Percentiles rank a stretch among this genome's conserved stretches.
These are phyloP conservation scores for Clavulina sp. DNA, from an alignment of 768 basidiomycete genomes.

Conservation along the genomic window DNA sequence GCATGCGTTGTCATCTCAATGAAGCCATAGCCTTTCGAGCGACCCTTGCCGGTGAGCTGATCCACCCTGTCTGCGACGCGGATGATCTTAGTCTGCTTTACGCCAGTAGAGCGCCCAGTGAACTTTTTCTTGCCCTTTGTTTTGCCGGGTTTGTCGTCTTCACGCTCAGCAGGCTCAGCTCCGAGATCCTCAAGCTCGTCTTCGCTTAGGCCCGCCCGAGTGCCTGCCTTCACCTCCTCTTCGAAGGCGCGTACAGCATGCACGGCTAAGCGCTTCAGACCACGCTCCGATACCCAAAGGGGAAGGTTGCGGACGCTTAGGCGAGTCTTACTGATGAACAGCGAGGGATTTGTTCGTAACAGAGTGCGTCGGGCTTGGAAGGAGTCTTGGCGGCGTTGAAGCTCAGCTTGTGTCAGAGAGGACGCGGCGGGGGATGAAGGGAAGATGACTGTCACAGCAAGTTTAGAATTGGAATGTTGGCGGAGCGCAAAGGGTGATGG, in stretches of 20 bases:
- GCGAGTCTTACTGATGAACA: conserved; percentile 89
- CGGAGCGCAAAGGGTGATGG: too few species aligned
- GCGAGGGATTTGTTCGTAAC: conserved; percentile 77
- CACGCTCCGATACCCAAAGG: conserved; percentile 72
- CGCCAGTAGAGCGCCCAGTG: conserved; percentile 26
- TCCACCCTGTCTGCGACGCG: conserved; percentile 83
- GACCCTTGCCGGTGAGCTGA: conserved; percentile 66
- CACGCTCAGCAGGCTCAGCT: conserved; percentile 17
- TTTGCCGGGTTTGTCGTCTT: conserved; percentile 21
- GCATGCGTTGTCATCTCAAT: conserved; percentile 76
- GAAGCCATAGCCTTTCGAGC: conserved; percentile 91
- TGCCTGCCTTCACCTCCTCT: conserved; percentile 47
- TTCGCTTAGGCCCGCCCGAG: conserved; percentile 38
- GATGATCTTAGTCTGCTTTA: conserved; percentile 86
- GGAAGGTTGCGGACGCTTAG: conserved; percentile 89
- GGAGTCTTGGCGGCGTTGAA: conserved; percentile 71
- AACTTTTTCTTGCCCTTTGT: conserved; percentile 15
- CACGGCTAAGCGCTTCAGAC: conserved; percentile 71
- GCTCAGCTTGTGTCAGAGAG: conserved; percentile 48
- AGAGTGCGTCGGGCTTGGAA: conserved; percentile 73
- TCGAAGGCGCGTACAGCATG: conserved; percentile 70
- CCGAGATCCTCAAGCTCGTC: conserved; percentile 66
- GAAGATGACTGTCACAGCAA: conserved; percentile 49
- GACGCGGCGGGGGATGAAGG: conserved; percentile 71
- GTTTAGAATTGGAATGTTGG: background rate